Conservation (phyloP, 2,329 filamentous ascomycete genomes). For the Sporothrix brunneoviolacea region DNA sequence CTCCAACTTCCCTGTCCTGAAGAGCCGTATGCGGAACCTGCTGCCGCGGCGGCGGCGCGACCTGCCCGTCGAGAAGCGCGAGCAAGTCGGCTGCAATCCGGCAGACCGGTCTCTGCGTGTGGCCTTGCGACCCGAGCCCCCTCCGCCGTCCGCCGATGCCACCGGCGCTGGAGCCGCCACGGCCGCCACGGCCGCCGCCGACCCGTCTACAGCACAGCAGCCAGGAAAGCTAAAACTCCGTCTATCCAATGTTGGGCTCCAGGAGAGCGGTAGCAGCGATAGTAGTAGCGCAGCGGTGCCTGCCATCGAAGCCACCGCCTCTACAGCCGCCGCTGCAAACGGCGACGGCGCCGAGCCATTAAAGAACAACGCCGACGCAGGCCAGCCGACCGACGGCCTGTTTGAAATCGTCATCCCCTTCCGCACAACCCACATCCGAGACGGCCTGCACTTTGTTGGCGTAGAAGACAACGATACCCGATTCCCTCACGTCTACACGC, state of each 20-base stretch:
- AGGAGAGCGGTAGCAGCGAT: background rate
- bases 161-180: background rate
- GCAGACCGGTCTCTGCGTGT: constrained; percentile 45
- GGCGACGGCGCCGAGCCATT: background rate
- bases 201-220: background rate
- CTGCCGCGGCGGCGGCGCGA: constrained; percentile 46
- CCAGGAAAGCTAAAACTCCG: constrained; percentile 16
- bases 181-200: background rate
- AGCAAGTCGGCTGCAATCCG: constrained; percentile 49
- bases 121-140: constrained; percentile 29
- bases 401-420: constrained; percentile 63
- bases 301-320: too few species aligned
- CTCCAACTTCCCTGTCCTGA: constrained; percentile 68
- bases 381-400: constrained; percentile 19
- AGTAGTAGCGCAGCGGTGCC: background rate
- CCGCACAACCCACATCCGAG: constrained; percentile 63
- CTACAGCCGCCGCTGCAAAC: background rate
- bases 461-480: constrained; percentile 70
- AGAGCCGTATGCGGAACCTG: constrained; percentile 56
- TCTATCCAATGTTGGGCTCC: constrained; percentile 7
- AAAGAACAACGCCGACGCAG: background rate
- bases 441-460: constrained; percentile 88
- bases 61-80: constrained; percentile 48
- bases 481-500: constrained; percentile 89
- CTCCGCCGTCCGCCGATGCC: constrained; percentile 7